Conservation (phyloP, 257 asterid species). For the Buddleja alternifolia region DNA sequence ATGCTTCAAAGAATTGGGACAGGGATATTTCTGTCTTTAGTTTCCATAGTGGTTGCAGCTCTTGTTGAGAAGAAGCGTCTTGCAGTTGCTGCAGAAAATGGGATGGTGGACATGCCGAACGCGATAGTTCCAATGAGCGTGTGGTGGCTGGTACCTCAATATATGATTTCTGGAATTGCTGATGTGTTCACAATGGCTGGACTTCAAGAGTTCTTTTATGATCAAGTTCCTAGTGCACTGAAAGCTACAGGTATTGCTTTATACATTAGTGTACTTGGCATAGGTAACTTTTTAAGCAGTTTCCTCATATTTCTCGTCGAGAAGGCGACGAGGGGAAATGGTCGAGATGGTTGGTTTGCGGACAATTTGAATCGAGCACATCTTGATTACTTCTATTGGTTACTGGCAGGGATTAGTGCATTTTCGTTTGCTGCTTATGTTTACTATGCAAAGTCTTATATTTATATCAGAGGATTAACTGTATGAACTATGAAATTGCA, state of each 20-base stretch:
- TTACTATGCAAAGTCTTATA: conserved; percentile 36
- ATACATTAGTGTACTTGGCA: conserved; percentile 41
- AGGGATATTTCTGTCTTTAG: conserved; percentile 28
- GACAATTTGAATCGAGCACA: conserved; percentile 55
- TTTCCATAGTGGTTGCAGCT: conserved; percentile 45
- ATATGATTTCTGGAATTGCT: conserved; percentile 37
- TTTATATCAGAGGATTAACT: not conserved
- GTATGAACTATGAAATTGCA: not conserved
- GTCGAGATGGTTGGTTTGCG: conserved; percentile 44
- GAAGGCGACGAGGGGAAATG: conserved; percentile 26
- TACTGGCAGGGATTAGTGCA: conserved; percentile 37
- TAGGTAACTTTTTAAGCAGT: conserved; percentile 45
- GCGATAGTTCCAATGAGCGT: conserved; percentile 51
- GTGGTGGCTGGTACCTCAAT: conserved; percentile 63
- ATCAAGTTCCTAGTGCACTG: conserved; percentile 44
- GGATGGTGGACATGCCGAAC: conserved; percentile 35
- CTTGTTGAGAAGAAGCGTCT: conserved; percentile 45
- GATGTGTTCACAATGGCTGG: conserved; percentile 46
- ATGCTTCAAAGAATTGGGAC: conserved; percentile 42
- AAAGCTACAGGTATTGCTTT: conserved; percentile 48
- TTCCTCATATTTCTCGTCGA: conserved; percentile 40
- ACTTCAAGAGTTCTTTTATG: conserved; percentile 54
- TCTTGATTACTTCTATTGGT: conserved; percentile 61
- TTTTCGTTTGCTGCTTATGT: conserved; percentile 29
- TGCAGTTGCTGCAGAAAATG: conserved; percentile 30